These are phyloP conservation scores for Aspergillus pseudotamarii DNA, from an alignment of 2,329 filamentous ascomycete genomes.

Conservation along the genomic window DNA sequence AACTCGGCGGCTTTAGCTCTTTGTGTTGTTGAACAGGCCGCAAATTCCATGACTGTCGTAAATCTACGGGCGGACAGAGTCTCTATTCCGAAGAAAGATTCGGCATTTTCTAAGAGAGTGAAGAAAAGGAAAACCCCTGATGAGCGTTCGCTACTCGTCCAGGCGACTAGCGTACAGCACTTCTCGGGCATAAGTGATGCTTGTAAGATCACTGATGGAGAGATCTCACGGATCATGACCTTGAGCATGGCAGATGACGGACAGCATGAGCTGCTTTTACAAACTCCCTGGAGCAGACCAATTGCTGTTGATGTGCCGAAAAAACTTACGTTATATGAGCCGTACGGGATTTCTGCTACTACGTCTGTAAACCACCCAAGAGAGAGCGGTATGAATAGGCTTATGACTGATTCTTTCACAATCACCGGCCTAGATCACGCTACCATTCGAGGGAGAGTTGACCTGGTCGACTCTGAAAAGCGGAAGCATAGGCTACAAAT, in stretches of 20 bases:
- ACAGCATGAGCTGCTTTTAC: conserved; percentile 68
- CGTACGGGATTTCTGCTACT: conserved; percentile 61
- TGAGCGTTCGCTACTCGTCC: conserved; percentile 32
- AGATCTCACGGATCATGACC: conserved; percentile 69
- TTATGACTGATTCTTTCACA: conserved; percentile 47
- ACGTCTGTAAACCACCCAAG: conserved; percentile 55
- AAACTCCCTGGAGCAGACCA: conserved; percentile 74
- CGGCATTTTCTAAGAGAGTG: conserved; percentile 28
- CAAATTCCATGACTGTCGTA: conserved; percentile 69
- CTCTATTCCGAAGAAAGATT: conserved; percentile 29
- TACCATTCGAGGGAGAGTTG: conserved; percentile 63
- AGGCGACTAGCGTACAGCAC: conserved; percentile 55
- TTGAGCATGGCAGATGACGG: conserved; percentile 68
- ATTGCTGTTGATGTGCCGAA: conserved; percentile 66
- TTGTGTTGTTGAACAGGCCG: conserved; percentile 70
- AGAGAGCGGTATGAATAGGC: conserved; percentile 53
- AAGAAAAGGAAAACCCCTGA: conserved; percentile 25
- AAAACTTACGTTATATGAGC: conserved; percentile 61
- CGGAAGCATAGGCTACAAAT: conserved; percentile 69
- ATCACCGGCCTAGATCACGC: conserved; percentile 61
- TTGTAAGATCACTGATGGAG: conserved; percentile 69
- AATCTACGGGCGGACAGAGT: conserved; percentile 61
- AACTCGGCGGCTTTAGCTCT: conserved; percentile 47
- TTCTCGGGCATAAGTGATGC: conserved; percentile 72
- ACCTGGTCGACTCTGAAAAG: conserved; percentile 65